phyloP scores from a whole-genome alignment of 768 basidiomycete genomes.

The Lentinula edodes region DNA sequence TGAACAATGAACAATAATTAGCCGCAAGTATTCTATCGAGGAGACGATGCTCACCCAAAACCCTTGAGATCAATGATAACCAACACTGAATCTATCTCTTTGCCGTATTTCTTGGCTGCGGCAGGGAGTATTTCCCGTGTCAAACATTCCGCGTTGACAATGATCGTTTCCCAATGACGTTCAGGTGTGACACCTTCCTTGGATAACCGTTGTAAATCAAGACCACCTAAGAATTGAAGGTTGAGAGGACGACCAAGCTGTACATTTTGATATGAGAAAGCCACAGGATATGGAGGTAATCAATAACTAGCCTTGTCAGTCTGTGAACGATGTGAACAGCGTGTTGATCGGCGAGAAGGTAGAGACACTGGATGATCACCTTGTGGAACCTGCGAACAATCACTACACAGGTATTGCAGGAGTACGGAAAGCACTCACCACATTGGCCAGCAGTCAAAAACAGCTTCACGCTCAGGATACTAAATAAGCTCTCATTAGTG shows the following conservation, averaged over 20 bases:
- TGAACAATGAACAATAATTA: slow-evolving; percentile 14
- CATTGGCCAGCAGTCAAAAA: slow-evolving; percentile 75
- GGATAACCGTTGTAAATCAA: slow-evolving; percentile 55
- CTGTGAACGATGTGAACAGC: slow-evolving; percentile 21
- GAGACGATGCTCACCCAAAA: slow-evolving; percentile 45
- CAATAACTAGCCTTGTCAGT: slow-evolving; percentile 56
- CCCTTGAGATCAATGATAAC: slow-evolving; percentile 69
- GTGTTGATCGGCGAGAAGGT: not conserved
- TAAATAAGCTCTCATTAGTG: slow-evolving; percentile 17
- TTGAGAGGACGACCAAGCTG: slow-evolving; percentile 71
- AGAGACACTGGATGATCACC: slow-evolving; percentile 25
- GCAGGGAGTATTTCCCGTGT: slow-evolving; percentile 65
- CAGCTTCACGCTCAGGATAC: slow-evolving; percentile 65
- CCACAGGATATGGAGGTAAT: not conserved
- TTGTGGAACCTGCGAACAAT: slow-evolving; percentile 48
- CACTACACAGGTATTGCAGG: not conserved
- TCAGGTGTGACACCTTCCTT: slow-evolving; percentile 50
- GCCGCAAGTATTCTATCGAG: not conserved
- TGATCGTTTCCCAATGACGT: slow-evolving; percentile 54
- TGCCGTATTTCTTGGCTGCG: slow-evolving; percentile 49
- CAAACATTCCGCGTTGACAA: slow-evolving; percentile 64
- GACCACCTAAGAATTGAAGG: slow-evolving; percentile 55
- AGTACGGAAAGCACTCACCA: slow-evolving; percentile 24
- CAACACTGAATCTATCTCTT: slow-evolving; percentile 43
- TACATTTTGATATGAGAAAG: not conserved